These are phyloP conservation scores for Venturia aucupariae DNA, from an alignment of 2,329 filamentous ascomycete species.

Conservation along the genomic window DNA sequence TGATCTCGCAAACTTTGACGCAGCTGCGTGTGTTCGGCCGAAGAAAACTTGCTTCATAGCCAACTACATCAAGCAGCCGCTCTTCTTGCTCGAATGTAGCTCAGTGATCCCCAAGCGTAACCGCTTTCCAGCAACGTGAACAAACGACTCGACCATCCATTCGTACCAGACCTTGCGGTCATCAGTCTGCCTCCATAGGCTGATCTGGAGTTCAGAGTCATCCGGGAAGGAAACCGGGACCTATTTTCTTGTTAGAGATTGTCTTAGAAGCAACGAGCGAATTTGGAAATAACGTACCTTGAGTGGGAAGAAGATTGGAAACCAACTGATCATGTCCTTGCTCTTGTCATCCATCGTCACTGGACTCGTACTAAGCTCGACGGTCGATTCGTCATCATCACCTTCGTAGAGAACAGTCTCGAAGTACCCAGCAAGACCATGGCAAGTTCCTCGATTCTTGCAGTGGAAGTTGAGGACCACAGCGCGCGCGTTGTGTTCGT, in stretches of 20 bases:
- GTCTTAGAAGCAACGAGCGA: not conserved
- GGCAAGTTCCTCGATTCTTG: slow-evolving; percentile 69
- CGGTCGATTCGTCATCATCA: slow-evolving; percentile 32
- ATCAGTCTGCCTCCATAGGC: slow-evolving; percentile 94
- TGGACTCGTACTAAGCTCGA: slow-evolving; percentile 88
- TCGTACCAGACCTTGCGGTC: slow-evolving; percentile 98
- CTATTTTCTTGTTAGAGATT: slow-evolving; percentile 37
- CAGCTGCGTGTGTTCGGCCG: not conserved
- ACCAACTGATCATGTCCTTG: slow-evolving; percentile 98
- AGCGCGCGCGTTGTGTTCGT: slow-evolving; percentile 83
- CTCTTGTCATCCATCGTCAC: slow-evolving; percentile 88
- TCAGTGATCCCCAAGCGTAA: slow-evolving; percentile 59
- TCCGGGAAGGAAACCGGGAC: slow-evolving; percentile 78
- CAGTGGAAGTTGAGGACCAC: slow-evolving; percentile 71
- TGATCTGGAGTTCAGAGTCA: slow-evolving; percentile 75
- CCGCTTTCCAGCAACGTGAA: slow-evolving; percentile 48
- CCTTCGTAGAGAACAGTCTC: slow-evolving; percentile 82
- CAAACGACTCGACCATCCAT: slow-evolving; percentile 85
- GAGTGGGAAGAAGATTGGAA: slow-evolving; percentile 94
- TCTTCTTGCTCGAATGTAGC: slow-evolving; percentile 58
- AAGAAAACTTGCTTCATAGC: not conserved
- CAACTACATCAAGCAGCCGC: slow-evolving; percentile 60
- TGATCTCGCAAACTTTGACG: not conserved
- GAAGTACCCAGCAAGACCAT: slow-evolving; percentile 90
- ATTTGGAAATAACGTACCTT: slow-evolving; percentile 53